Evolutionary conservation across 2,329 filamentous ascomycete genomes (phyloP), one percentile per base, ranked within the genome.

Genomic region (Nemania sp.): DNA sequence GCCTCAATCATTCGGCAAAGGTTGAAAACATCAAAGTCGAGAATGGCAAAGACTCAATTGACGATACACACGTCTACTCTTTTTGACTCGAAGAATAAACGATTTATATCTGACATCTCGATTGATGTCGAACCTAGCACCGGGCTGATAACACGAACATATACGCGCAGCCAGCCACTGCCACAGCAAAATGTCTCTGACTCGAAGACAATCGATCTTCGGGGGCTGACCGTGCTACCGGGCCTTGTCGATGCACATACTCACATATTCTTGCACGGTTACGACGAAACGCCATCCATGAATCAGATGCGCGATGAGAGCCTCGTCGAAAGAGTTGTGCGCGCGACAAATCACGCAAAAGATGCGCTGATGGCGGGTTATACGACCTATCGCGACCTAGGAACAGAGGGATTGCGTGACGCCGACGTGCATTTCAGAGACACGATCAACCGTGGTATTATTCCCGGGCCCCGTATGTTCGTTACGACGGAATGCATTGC

Each of bases 301-400:
- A 58, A 84, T 45, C 87, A 89, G 73, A 85, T 88, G 77, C 84
- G 87, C 41, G 86, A 89, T 68, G 86, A 89, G 71, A 86, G 85
- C 64, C 76, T 86, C n/a, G 82, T 87, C 7, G 87, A 90, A 73
- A 80, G 87, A 24, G 80, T 84, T 26, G 82, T 89, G 55, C 84
- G 87, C 20, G 84, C 84, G 0, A 83, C 84, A 7, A 86, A 87
- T 67, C 84, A 88, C 69, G 82, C 82, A 67, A 84, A 83, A 52
- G 80, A 81, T 0, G 87, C 85, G 1, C 79, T 90, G 10, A 77
- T 85, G 22, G 85, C 87, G 0, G 88, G 87, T 6, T 89, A 86
- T 78, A 90, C 86, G 0, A 88, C 86, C 1, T 88, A 87, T 74
- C 80, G 86, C 51, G 86, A 88, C 73, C 80, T 88, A 0, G 85